Evolutionary conservation across 2,329 filamentous ascomycete species (phyloP).

Genomic region (Colletotrichum cordylinicola): DNA sequence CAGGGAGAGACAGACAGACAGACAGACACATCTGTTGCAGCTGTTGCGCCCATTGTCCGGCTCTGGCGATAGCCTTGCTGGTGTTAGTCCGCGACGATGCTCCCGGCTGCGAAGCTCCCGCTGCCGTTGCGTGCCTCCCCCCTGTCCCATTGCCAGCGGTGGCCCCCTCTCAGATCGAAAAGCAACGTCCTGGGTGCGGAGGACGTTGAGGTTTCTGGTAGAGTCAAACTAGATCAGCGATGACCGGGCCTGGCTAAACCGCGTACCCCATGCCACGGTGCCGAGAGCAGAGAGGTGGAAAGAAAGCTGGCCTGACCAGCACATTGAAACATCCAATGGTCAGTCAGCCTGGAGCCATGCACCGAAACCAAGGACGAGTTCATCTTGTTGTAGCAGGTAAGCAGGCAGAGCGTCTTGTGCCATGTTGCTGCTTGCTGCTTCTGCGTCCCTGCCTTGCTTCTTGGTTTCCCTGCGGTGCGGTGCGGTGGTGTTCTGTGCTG

Average conservation of each 20-base stretch:
- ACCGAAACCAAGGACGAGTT: background rate
- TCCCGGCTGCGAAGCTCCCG: background rate
- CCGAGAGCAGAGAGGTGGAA: slow-evolving; percentile 1
- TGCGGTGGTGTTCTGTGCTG: background rate
- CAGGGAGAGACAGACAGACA: background rate
- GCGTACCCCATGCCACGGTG: background rate
- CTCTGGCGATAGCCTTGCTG: background rate
- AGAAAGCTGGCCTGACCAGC: background rate
- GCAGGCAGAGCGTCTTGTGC: background rate
- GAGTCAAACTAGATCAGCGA: slow-evolving; percentile 10
- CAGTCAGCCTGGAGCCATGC: background rate
- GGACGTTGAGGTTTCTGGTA: slow-evolving; percentile 19
- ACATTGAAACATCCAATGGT: slow-evolving; percentile 12
- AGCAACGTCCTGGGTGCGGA: background rate
- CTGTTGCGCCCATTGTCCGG: background rate
- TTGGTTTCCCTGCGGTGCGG: background rate
- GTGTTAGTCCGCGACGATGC: background rate
- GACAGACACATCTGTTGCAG: background rate
- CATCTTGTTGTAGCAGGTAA: background rate
- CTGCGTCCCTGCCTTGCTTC: background rate
- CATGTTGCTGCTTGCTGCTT: background rate
- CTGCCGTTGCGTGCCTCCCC: slow-evolving; percentile 4
- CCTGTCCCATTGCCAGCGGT: background rate
- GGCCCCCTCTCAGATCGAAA: background rate
- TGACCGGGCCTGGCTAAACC: background rate